These are phyloP conservation scores for Chenopodium quinoa DNA, from an alignment of 148 eudicot species.

Conservation along the genomic window DNA sequence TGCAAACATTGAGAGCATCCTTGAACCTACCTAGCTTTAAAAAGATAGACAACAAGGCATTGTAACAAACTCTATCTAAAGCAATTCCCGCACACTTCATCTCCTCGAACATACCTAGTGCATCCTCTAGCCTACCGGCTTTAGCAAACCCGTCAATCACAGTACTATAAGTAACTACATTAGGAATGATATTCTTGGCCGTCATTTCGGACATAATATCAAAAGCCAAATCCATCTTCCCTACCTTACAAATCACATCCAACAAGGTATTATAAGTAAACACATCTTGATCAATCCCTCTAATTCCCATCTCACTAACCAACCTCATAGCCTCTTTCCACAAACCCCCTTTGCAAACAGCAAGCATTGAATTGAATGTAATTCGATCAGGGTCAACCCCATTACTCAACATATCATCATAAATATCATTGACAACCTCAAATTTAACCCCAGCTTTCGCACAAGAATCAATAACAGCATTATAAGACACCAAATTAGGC, in stretches of 20 bases:
- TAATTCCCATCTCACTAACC: constrained; percentile 67
- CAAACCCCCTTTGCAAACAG: constrained; percentile 82
- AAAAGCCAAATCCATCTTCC: constrained; percentile 65
- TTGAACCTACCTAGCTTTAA: constrained; percentile 88
- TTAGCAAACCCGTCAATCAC: constrained; percentile 87
- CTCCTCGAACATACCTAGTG: constrained; percentile 65
- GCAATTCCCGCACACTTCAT: constrained; percentile 71
- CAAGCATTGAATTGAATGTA: constrained; percentile 80
- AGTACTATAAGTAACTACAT: constrained; percentile 90
- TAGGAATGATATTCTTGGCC: constrained; percentile 65
- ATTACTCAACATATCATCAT: constrained; percentile 61
- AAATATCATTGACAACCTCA: constrained; percentile 49
- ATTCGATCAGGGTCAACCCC: constrained; percentile 83
- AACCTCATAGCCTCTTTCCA: constrained; percentile 76
- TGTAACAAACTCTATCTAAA: constrained; percentile 78
- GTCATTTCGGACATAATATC: constrained; percentile 85
- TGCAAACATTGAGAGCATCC: constrained; percentile 65
- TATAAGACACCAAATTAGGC: constrained; percentile 90
- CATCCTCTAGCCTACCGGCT: constrained; percentile 71
- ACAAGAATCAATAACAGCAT: constrained; percentile 94
- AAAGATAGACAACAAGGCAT: constrained; percentile 74
- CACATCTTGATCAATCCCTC: constrained; percentile 85
- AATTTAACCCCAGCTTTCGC: constrained; percentile 87
- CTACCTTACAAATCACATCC: constrained; percentile 83
- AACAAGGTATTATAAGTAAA: constrained; percentile 89